A percentile compares a stretch with the other conserved stretches of the same genome.
Evolutionary conservation across 257 asterid species (phyloP).

Genomic region (Galeopsis tetrahit): DNA sequence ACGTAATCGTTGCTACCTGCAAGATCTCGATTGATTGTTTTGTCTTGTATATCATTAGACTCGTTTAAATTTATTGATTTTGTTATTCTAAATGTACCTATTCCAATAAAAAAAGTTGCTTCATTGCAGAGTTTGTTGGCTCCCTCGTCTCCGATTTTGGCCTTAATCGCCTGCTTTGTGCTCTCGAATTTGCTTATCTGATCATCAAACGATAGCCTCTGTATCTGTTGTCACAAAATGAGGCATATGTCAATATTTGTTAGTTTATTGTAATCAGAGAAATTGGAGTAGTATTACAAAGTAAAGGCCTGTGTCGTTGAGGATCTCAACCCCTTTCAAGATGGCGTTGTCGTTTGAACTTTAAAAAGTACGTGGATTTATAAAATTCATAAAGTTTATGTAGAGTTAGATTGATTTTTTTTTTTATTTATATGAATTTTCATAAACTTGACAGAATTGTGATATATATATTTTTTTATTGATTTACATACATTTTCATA

Average conservation of each 20-base stretch:
- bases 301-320: constrained; percentile 82
- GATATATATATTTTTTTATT: too few species aligned
- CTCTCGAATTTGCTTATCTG: constrained; percentile 61
- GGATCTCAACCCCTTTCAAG: constrained; percentile 80
- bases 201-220: constrained; percentile 73
- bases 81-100: constrained; percentile 59
- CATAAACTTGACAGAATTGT: too few species aligned
- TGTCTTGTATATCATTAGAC: too few species aligned
- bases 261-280: neutral
- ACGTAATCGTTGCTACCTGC: constrained; percentile 90
- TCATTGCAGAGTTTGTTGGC: constrained; percentile 59
- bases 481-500: too few species aligned
- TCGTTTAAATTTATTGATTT: too few species aligned
- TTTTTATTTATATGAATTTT: too few species aligned
- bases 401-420: too few species aligned
- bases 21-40: too few species aligned
- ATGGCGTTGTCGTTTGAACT: constrained; percentile 65
- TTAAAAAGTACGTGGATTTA: too few species aligned
- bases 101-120: constrained; percentile 68
- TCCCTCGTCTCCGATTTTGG: constrained; percentile 62
- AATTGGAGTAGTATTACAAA: constrained; percentile 49
- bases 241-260: neutral
- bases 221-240: constrained; percentile 45
- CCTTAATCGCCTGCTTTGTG: constrained; percentile 56
- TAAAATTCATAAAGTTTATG: too few species aligned